A percentile compares a stretch with the other conserved stretches of the same genome.
Conservation (phyloP, 1,139 yeast genomes). For the Zygoascus meyerae region DNA sequence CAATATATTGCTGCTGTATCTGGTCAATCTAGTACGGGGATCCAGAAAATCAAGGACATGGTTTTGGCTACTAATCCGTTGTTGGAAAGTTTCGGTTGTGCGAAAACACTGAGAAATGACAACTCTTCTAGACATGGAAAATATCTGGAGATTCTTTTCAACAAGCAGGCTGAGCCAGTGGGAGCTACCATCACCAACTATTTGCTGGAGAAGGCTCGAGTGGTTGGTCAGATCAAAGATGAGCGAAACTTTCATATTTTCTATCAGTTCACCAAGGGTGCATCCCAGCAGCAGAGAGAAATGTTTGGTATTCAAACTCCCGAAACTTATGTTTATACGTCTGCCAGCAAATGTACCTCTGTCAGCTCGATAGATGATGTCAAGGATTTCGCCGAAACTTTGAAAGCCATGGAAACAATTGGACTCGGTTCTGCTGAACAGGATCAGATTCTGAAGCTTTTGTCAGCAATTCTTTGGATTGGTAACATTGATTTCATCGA, state of each 20-base stretch:
- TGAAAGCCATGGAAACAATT: conserved; percentile 80
- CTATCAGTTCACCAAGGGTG: conserved; percentile 91
- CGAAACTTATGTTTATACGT: conserved; percentile 84
- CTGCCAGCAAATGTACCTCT: conserved; percentile 75
- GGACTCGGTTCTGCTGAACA: conserved; percentile 80
- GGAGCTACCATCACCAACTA: conserved; percentile 96
- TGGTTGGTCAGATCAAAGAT: conserved; percentile 83
- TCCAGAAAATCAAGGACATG: conserved; percentile 90
- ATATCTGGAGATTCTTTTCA: conserved; percentile 86
- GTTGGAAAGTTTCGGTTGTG: conserved; percentile 96
- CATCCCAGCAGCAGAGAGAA: conserved; percentile 79
- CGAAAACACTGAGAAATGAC: conserved; percentile 91
- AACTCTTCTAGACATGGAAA: conserved; percentile 98
- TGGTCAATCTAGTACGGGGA: conserved; percentile 51
- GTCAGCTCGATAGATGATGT: conserved; percentile 85
- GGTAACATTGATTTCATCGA: conserved; percentile 85
- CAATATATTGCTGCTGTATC: conserved; percentile 93
- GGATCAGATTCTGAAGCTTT: conserved; percentile 78
- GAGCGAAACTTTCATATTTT: conserved; percentile 97
- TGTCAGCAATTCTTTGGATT: conserved; percentile 87
- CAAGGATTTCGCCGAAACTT: conserved; percentile 71
- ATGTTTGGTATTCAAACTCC: conserved; percentile 87
- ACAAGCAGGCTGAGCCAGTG: conserved; percentile 75
- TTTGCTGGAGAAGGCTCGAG: conserved; percentile 88
- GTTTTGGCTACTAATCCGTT: conserved; percentile 96